Percentiles rank a stretch among this genome's conserved stretches.
phyloP scores from a whole-genome alignment of 768 basidiomycete genomes.

The Amanita inopinata region DNA sequence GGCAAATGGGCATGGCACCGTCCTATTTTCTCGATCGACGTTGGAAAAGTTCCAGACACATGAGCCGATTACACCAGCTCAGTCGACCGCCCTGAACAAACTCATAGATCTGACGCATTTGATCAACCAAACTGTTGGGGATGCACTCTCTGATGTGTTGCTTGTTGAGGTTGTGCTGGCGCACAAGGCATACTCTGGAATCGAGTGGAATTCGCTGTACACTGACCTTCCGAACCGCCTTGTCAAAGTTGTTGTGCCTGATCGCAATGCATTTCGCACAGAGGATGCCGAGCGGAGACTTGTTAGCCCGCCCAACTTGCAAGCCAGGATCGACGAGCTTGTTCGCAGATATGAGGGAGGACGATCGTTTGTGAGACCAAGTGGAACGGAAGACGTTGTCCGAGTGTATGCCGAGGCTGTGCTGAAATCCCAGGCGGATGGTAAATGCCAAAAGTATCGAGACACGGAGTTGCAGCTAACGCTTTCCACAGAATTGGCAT shows the following conservation, averaged over 20 bases:
- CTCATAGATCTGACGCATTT: slow-evolving; percentile 70
- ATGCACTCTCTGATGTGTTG: slow-evolving; percentile 92
- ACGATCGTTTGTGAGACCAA: slow-evolving; percentile 89
- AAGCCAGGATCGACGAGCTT: slow-evolving; percentile 73
- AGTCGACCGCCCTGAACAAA: slow-evolving; percentile 70
- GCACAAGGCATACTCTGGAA: slow-evolving; percentile 74
- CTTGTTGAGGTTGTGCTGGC: slow-evolving; percentile 89
- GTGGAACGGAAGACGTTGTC: slow-evolving; percentile 97
- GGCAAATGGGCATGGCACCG: slow-evolving; percentile 97
- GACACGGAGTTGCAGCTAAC: too few species aligned
- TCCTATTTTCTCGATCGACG: slow-evolving; percentile 79
- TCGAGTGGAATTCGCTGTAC: slow-evolving; percentile 91
- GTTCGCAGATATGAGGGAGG: slow-evolving; percentile 74
- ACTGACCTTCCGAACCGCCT: slow-evolving; percentile 90
- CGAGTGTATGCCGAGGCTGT: slow-evolving; percentile 94
- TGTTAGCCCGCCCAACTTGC: slow-evolving; percentile 70
- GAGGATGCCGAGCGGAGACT: slow-evolving; percentile 90
- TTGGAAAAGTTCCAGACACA: slow-evolving; percentile 49
- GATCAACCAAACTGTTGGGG: slow-evolving; percentile 98
- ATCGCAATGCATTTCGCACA: slow-evolving; percentile 79
- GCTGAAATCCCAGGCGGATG: slow-evolving; percentile 65
- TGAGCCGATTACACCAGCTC: slow-evolving; percentile 73
- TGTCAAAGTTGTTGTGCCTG: slow-evolving; percentile 82
- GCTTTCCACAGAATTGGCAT: slow-evolving; percentile 63
- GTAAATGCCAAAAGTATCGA: too few species aligned